Evolutionary conservation across 2,329 filamentous ascomycete species (phyloP).

Genomic region (Pestalotiopsis sp.): DNA sequence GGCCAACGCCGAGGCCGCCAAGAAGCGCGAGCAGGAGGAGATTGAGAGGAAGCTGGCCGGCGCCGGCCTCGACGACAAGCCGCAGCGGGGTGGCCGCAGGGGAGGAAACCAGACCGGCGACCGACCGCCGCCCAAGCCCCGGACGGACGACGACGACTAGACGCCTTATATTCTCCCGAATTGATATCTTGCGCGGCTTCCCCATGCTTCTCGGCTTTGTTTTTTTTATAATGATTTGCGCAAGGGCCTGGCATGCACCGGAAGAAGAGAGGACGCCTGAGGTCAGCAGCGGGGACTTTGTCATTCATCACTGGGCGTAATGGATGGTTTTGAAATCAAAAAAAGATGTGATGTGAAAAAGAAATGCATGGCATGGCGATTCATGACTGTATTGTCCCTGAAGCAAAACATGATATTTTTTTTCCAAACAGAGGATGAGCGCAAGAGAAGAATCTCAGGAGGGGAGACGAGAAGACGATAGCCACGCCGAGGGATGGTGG

Average conservation of each 20-base stretch:
- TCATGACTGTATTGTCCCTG: not conserved
- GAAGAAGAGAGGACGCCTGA: not conserved
- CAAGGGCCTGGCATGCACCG: conserved; percentile 1
- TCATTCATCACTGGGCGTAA: conserved; percentile 4
- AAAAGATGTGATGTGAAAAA: conserved; percentile 6
- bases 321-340: not conserved
- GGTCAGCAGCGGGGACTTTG: not conserved
- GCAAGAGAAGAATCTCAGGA: not conserved
- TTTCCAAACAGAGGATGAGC: not conserved
- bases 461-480: too few relatives aligned
- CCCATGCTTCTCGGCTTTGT: not conserved
- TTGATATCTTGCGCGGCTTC: not conserved
- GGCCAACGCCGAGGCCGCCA: conserved; percentile 72
- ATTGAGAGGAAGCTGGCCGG: conserved; percentile 65
- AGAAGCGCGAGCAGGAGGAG: conserved; percentile 75
- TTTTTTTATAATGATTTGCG: not conserved
- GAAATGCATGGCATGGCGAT: conserved; percentile 7
- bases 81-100: conserved; percentile 30
- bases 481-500: too few relatives aligned
- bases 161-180: conserved; percentile 12
- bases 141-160: conserved; percentile 59
- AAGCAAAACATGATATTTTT: not conserved
- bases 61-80: conserved; percentile 36
- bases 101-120: conserved; percentile 24
- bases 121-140: conserved; percentile 40